Evolutionary conservation across 257 asterid species (phyloP).

Genomic region (Orobanche coerulescens): DNA sequence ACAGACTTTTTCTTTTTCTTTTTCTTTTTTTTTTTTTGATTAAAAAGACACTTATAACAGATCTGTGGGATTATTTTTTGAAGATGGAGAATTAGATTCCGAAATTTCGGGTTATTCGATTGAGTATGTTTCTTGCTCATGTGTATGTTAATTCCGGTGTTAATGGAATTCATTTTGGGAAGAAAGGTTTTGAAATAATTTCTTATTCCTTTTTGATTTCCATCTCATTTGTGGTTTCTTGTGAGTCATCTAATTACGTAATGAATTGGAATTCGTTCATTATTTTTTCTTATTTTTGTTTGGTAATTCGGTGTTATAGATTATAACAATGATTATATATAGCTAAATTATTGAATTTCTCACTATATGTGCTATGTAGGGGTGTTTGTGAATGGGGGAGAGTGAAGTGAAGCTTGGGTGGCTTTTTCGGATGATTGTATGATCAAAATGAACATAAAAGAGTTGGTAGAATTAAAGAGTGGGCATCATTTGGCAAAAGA

Average conservation of each 20-base stretch:
- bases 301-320: conserved; percentile 21
- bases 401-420: conserved; percentile 31
- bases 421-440: conserved; percentile 24
- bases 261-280: neutral
- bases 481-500: conserved; percentile 25
- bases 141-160: conserved; percentile 3
- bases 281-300: neutral
- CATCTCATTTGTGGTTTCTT: too few species aligned
- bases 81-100: conserved; percentile 24
- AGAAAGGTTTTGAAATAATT: conserved; percentile 1
- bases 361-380: conserved; percentile 7
- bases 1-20: too few species aligned
- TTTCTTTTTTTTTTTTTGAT: too few species aligned
- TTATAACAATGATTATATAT: neutral
- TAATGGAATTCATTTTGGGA: conserved; percentile 15
- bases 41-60: conserved; percentile 21
- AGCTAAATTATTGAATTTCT: conserved; percentile 14
- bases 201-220: too few species aligned
- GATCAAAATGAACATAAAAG: conserved; percentile 32
- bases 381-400: conserved; percentile 34
- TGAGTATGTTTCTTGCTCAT: conserved; percentile 20
- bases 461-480: conserved; percentile 29
- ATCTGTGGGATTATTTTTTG: conserved; percentile 30
- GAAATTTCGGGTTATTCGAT: conserved; percentile 29
- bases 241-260: too few species aligned